Evolutionary conservation across 768 basidiomycete genomes (phyloP).

Genomic region (Russula sp.): DNA sequence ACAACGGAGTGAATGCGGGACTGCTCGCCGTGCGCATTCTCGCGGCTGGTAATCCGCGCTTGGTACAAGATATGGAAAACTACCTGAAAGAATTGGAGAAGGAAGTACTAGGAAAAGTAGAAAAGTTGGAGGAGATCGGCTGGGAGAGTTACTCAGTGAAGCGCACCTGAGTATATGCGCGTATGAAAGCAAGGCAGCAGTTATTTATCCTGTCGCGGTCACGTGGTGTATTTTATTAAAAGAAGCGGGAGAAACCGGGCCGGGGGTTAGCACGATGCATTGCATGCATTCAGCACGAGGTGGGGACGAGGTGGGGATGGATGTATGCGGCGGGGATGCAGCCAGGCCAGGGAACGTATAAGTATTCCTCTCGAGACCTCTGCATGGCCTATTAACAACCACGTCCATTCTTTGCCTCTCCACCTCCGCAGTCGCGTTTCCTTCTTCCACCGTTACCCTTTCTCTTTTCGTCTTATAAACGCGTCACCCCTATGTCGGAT

Average conservation of each 20-base stretch:
- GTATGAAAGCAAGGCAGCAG: no score
- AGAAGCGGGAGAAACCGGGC: background rate
- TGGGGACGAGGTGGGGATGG: background rate
- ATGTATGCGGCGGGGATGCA: no score
- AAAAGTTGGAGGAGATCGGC: constrained; percentile 70
- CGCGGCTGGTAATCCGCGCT: constrained; percentile 62
- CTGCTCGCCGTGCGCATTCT: constrained; percentile 91
- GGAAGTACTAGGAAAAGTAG: constrained; percentile 78
- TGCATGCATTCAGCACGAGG: constrained; percentile 18
- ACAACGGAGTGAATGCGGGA: constrained; percentile 91
- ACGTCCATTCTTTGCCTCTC: background rate
- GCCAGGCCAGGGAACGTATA: background rate
- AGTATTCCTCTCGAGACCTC: constrained; percentile 8
- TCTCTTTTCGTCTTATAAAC: constrained; percentile 3
- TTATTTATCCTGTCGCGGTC: background rate
- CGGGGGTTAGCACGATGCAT: background rate
- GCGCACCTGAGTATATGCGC: background rate
- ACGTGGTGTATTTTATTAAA: background rate
- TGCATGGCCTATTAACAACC: constrained; percentile 18
- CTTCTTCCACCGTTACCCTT: background rate
- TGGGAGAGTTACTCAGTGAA: constrained; percentile 78
- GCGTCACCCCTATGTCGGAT: constrained; percentile 15
- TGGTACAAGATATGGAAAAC: constrained; percentile 63
- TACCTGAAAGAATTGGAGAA: constrained; percentile 68
- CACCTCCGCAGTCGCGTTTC: constrained; percentile 14